phyloP scores from a whole-genome alignment of 2,329 filamentous ascomycete species.

The Aspergillus alliaceus region DNA sequence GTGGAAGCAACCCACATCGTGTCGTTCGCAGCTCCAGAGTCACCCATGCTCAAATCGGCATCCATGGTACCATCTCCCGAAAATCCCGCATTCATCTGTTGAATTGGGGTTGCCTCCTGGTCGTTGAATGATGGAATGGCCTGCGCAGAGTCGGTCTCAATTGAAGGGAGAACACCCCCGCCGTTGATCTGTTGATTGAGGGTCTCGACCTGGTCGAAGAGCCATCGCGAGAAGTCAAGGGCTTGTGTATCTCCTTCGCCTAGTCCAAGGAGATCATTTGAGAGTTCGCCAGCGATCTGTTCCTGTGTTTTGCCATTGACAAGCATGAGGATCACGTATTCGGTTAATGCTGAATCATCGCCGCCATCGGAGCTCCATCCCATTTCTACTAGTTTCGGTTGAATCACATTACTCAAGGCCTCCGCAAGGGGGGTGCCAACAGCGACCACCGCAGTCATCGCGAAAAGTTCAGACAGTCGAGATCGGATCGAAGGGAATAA shows the following conservation, averaged over 20 bases:
- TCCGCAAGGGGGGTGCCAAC: conserved; percentile 81
- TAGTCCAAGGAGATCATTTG: conserved; percentile 80
- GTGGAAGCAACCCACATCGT: conserved; percentile 34
- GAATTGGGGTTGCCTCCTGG: conserved; percentile 31
- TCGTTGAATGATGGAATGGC: conserved; percentile 36
- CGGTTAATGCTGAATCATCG: conserved; percentile 78
- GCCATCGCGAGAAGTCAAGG: conserved; percentile 81
- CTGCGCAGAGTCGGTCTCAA: conserved; percentile 21
- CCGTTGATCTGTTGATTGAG: conserved; percentile 66
- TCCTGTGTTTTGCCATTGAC: conserved; percentile 91
- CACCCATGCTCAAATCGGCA: conserved; percentile 76
- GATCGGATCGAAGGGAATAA: not conserved
- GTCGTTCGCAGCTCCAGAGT: conserved; percentile 45
- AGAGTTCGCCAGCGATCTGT: conserved; percentile 83
- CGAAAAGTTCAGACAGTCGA: conserved; percentile 10
- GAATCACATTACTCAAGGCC: conserved; percentile 77
- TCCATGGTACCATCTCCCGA: conserved; percentile 55
- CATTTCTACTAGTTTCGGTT: conserved; percentile 87
- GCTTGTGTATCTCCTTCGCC: conserved; percentile 80
- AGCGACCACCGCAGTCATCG: conserved; percentile 75
- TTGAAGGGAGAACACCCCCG: conserved; percentile 31
- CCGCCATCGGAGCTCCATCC: conserved; percentile 86
- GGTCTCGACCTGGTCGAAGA: conserved; percentile 81
- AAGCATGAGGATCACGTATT: conserved; percentile 97
- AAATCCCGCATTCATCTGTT: conserved; percentile 12